Evolutionary conservation across 1,284 basidiomycete species (phyloP).

Genomic region (Puccinia horiana): DNA sequence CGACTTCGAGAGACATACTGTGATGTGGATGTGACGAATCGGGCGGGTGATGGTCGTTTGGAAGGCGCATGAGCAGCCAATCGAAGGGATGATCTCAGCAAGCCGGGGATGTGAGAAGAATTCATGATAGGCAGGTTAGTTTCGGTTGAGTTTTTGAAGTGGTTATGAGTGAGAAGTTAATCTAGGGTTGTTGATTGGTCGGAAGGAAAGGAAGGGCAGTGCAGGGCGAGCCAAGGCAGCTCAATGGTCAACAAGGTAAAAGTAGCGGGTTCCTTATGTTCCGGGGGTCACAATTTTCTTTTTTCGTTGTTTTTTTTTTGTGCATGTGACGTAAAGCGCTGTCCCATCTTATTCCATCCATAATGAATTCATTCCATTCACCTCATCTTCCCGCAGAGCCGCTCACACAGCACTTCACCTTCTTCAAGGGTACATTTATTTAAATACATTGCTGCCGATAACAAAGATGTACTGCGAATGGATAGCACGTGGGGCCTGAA

Average conservation of each 20-base stretch:
- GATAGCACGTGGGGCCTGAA: too few species aligned
- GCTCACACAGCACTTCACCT: too few species aligned
- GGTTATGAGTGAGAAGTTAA: neutral
- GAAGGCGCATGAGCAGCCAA: neutral
- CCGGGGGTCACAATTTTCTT: constrained; percentile 47
- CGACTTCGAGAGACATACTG: constrained; percentile 7
- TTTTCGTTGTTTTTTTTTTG: constrained; percentile 48
- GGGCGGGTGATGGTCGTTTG: constrained; percentile 5
- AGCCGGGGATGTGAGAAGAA: neutral
- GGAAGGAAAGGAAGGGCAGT: neutral
- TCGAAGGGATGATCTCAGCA: constrained; percentile 6
- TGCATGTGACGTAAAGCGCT: constrained; percentile 33
- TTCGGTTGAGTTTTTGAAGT: neutral
- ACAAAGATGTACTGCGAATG: too few species aligned
- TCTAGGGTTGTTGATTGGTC: neutral
- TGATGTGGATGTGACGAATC: constrained; percentile 12
- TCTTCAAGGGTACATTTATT: too few species aligned
- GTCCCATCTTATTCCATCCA: neutral
- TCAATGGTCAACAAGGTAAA: too few species aligned
- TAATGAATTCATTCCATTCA: too few species aligned
- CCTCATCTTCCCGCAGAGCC: too few species aligned
- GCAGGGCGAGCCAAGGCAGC: too few species aligned
- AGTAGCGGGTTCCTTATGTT: neutral
- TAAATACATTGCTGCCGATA: too few species aligned
- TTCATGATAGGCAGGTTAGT: neutral